These are phyloP conservation scores for Panaeolus cyanescens DNA, from an alignment of 768 basidiomycete genomes.

Conservation along the genomic window DNA sequence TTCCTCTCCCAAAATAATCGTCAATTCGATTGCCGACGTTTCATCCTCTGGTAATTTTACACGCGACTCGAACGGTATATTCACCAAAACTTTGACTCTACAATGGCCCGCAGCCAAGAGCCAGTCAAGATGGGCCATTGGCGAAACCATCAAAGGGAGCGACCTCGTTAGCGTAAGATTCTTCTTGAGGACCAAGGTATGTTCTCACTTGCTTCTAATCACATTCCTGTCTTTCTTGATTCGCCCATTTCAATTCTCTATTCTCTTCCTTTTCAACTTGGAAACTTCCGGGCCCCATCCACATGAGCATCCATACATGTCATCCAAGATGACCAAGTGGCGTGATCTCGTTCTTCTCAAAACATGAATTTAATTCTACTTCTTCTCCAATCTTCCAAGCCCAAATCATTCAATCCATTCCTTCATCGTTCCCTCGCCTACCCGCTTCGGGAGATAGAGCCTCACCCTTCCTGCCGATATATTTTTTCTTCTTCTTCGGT, in stretches of 20 bases:
- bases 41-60: constrained; percentile 63
- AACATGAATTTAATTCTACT: background rate
- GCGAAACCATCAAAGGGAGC: constrained; percentile 68
- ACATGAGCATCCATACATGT: background rate
- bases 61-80: constrained; percentile 57
- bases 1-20: constrained; percentile 40
- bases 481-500: background rate
- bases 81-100: constrained; percentile 65
- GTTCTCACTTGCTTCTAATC: constrained; percentile 4
- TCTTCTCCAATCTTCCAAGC: background rate
- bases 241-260: background rate
- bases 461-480: background rate
- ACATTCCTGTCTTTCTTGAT: constrained; percentile 12
- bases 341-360: background rate
- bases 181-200: constrained; percentile 70
- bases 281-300: background rate
- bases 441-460: background rate
- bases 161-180: constrained; percentile 68
- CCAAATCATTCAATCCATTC: background rate
- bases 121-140: constrained; percentile 75
- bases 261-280: constrained; percentile 14
- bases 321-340: background rate
- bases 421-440: background rate
- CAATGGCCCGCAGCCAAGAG: constrained; percentile 75
- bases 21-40: constrained; percentile 55